phyloP scores from a whole-genome alignment of 2,329 filamentous ascomycete species.

The Capronia americana region DNA sequence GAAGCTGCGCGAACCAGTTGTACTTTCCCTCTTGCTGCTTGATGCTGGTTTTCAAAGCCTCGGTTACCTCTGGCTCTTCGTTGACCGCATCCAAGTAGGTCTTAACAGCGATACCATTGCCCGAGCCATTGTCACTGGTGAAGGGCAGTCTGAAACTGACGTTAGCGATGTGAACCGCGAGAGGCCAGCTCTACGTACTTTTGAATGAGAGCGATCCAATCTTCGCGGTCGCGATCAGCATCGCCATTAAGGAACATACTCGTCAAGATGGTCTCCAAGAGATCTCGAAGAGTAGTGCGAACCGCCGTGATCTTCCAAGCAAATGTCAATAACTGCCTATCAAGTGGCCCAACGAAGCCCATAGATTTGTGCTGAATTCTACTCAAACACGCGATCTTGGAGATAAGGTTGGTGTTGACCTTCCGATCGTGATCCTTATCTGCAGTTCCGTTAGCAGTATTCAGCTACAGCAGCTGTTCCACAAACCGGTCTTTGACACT shows the following conservation, averaged over 20 bases:
- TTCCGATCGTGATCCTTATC: constrained; percentile 67
- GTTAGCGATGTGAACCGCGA: constrained; percentile 32
- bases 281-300: constrained; percentile 77
- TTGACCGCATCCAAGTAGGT: constrained; percentile 54
- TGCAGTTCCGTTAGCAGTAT: constrained; percentile 46
- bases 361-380: constrained; percentile 82
- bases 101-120: constrained; percentile 56
- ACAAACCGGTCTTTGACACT: constrained; percentile 30
- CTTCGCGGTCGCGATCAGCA: constrained; percentile 71
- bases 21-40: constrained; percentile 38
- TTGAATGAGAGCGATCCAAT: constrained; percentile 72
- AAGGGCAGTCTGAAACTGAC: constrained; percentile 48
- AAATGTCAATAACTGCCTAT: constrained; percentile 85
- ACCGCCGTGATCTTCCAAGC: constrained; percentile 82
- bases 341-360: constrained; percentile 93
- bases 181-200: constrained; percentile 61
- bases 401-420: constrained; percentile 77
- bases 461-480: not conserved
- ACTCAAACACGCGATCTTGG: constrained; percentile 81
- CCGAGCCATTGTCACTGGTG: constrained; percentile 54
- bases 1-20: constrained; percentile 37
- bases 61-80: constrained; percentile 33
- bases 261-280: constrained; percentile 81
- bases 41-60: constrained; percentile 34
- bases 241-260: constrained; percentile 83